Percentiles rank a stretch among this genome's conserved stretches.
Evolutionary conservation across 768 basidiomycete species (phyloP).

Genomic region (Pleurotus djamor): DNA sequence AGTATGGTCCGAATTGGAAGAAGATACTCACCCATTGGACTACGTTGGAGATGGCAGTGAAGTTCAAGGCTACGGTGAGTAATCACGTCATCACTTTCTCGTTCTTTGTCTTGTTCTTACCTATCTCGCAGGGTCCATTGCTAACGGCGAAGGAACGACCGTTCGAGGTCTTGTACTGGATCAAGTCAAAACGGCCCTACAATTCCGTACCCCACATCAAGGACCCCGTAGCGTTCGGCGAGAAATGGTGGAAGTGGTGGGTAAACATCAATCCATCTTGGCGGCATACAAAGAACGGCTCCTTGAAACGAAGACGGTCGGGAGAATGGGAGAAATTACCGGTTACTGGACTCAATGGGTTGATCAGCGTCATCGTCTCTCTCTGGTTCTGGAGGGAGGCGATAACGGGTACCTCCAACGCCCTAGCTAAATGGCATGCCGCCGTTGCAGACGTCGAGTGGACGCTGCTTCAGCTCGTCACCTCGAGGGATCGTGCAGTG

Average conservation of each 20-base stretch:
- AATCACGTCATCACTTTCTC: too few relatives aligned
- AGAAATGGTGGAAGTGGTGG: background rate
- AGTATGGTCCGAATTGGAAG: too few relatives aligned
- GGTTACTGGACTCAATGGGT: background rate
- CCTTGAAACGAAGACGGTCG: background rate
- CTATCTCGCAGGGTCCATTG: too few relatives aligned
- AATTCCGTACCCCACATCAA: too few relatives aligned
- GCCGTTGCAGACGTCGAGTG: background rate
- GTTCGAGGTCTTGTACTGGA: background rate
- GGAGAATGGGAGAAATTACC: background rate
- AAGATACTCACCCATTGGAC: too few relatives aligned
- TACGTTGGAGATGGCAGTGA: too few relatives aligned
- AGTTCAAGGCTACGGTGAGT: too few relatives aligned
- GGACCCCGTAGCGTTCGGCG: too few relatives aligned
- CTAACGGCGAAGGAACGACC: background rate
- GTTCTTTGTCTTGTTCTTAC: too few relatives aligned
- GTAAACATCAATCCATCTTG: background rate
- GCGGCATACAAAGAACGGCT: background rate
- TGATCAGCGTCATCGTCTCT: background rate
- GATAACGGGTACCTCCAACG: background rate
- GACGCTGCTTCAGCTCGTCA: too few relatives aligned
- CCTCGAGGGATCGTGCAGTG: too few relatives aligned
- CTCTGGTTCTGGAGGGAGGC: background rate
- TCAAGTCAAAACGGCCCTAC: background rate
- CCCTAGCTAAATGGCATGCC: background rate